Conservation (phyloP, 2,329 filamentous ascomycete species). For the Fusarium verticillioides region DNA sequence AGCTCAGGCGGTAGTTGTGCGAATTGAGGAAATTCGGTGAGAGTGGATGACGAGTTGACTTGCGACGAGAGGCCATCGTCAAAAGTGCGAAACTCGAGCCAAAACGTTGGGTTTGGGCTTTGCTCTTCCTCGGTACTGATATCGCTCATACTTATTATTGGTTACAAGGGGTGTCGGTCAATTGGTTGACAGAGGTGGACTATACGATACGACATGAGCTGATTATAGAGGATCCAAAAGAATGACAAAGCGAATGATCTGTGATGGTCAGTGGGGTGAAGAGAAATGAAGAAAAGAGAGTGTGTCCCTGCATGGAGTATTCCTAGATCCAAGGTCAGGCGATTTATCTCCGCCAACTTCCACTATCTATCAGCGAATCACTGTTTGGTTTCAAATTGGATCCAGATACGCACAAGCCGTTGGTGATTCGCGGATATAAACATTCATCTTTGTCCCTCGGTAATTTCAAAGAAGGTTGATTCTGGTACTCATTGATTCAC, state of each 20-base stretch:
- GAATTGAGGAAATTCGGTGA: constrained; percentile 52
- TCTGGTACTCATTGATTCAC: neutral
- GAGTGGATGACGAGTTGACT: constrained; percentile 6
- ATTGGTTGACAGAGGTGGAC: neutral
- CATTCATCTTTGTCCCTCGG: neutral
- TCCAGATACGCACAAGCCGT: neutral
- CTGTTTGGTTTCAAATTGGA: constrained; percentile 9
- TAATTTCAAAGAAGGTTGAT: neutral
- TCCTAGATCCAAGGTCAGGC: constrained; percentile 31
- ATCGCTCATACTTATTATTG: constrained; percentile 33
- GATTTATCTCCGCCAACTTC: constrained; percentile 28
- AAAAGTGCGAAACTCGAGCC: constrained; percentile 59
- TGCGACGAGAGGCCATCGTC: constrained; percentile 52
- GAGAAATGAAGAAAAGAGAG: neutral
- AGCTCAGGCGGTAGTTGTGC: constrained; percentile 57
- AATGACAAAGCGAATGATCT: neutral
- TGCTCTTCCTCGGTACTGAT: constrained; percentile 39
- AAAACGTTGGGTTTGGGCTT: constrained; percentile 50
- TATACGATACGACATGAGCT: neutral
- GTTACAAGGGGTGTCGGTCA: neutral
- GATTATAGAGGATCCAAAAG: neutral
- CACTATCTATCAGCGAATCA: constrained; percentile 28
- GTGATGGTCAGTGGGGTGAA: constrained; percentile 11
- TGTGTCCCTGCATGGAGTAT: constrained; percentile 12
- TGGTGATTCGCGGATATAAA: constrained; percentile 16